Base-by-base conservation (phyloP, 768 basidiomycete genomes). In the Suillus variegatus region DNA sequence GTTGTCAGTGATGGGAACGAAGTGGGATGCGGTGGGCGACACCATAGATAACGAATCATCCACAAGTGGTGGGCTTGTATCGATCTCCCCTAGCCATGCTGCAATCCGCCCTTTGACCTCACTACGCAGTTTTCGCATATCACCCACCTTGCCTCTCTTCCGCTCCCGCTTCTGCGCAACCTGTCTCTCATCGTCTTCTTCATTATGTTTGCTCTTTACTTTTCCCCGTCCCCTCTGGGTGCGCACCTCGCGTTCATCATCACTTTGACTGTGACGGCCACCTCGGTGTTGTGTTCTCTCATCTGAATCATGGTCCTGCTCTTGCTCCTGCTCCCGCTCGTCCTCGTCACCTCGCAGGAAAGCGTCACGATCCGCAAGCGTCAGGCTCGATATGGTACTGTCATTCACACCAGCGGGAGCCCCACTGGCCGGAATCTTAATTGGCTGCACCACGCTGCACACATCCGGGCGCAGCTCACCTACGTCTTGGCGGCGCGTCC, bases 31-130 rank as follows among this genome's bases (percentile, higher is more conserved):
- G 3, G 64, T 57, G 32, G 76, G 72, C 16, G 82, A 80, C 40
- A 82, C 78, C 47, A 71, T 66, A 6, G 80, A 77, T 10, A 62
- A 46, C 13, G 68, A 64, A 32, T 78, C 74, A 41, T 88, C 84
- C 63, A 82, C 76, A 25, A 62, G 64, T 60, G 83, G 83, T 2
- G 87, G 86, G 5, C 77, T 80, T 49, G 83, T 80, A 61, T 88
- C 88, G 57, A 93, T 86, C 10, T 78, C 82, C 36, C 88, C 91
- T 65, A 94, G 70, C 92, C 92, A 94, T 9, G 88, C 90, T 10
- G 91, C 82, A n/a, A 94, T 87, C 28, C 90, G 79, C 8, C 91
- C 90, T 66, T 90, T 89, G 12, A 87, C 86, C 7, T 86, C 80
- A 61, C 78, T 75, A 55, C 79, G 72, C 25, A 85, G 66, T 41